Evolutionary conservation across 75 land plant species (phyloP).

Genomic region (Chamaecyparis obtusa): DNA sequence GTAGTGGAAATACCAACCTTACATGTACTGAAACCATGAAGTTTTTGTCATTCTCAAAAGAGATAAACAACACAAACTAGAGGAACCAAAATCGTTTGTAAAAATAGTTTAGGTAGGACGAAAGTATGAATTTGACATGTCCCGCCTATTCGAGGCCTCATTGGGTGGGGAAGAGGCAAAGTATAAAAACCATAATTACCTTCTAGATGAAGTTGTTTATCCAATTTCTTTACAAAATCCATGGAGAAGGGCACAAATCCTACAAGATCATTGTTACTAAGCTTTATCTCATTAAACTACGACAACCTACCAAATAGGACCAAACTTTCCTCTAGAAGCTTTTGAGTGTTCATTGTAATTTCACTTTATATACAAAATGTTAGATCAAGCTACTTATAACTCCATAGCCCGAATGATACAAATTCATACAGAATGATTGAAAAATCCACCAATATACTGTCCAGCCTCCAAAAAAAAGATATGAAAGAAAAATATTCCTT

Average conservation of each 20-base stretch:
- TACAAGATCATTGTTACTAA: conserved; percentile 48
- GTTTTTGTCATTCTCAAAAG: too few species aligned
- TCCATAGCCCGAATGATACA: background rate
- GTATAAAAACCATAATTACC: conserved; percentile 47
- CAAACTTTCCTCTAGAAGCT: background rate
- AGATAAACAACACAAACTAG: too few species aligned
- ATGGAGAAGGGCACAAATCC: conserved; percentile 49
- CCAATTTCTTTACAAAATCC: conserved; percentile 25
- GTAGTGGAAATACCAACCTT: too few species aligned
- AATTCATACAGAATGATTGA: background rate
- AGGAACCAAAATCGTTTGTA: background rate
- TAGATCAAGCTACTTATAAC: background rate
- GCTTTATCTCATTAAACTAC: conserved; percentile 25
- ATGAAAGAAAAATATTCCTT: background rate
- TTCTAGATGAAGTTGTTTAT: conserved; percentile 29
- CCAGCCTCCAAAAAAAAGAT: background rate
- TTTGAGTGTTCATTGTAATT: background rate
- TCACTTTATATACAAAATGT: background rate
- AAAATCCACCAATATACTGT: background rate
- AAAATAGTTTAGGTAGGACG: background rate
- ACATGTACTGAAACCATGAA: too few species aligned
- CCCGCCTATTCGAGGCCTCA: too few species aligned
- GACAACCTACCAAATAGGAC: conserved; percentile 1
- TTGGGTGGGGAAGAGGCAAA: background rate
- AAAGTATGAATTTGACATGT: background rate